phyloP scores from a whole-genome alignment of 768 basidiomycete genomes.

The Cystobasidiopsis lactophilus region DNA sequence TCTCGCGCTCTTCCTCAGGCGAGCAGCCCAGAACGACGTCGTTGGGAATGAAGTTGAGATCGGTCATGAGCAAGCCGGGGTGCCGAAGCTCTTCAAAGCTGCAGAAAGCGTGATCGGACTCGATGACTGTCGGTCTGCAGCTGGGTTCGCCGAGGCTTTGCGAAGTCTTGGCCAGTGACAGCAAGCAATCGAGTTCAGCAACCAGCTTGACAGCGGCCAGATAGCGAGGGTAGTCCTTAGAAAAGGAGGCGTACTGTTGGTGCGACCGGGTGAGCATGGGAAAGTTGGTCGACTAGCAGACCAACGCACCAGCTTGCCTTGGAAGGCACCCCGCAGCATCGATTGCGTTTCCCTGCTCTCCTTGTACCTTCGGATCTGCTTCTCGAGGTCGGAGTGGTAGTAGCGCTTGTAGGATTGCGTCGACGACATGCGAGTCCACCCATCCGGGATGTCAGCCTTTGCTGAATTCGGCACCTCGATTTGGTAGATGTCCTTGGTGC shows the following conservation, averaged over 20 bases:
- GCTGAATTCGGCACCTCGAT: slow-evolving; percentile 13
- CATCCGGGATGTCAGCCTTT: slow-evolving; percentile 38
- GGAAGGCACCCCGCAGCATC: slow-evolving; percentile 58
- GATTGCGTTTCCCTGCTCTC: slow-evolving; percentile 72
- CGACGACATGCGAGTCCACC: slow-evolving; percentile 47
- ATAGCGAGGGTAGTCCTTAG: slow-evolving; percentile 48
- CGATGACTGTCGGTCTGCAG: slow-evolving; percentile 76
- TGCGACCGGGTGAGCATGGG: background rate
- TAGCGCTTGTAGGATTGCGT: slow-evolving; percentile 50
- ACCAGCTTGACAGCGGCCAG: slow-evolving; percentile 60
- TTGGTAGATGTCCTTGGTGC: slow-evolving; percentile 21
- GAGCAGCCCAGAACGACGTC: slow-evolving; percentile 64
- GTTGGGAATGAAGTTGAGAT: slow-evolving; percentile 67
- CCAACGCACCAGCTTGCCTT: slow-evolving; percentile 30
- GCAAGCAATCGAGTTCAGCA: slow-evolving; percentile 87
- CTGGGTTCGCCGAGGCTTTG: slow-evolving; percentile 72
- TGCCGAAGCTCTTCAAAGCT: slow-evolving; percentile 81
- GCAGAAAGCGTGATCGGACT: slow-evolving; percentile 52
- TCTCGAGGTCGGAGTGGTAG: slow-evolving; percentile 46
- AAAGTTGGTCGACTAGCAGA: background rate
- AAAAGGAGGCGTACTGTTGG: slow-evolving; percentile 62
- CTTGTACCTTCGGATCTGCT: slow-evolving; percentile 57
- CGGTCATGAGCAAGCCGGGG: slow-evolving; percentile 41
- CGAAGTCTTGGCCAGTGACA: slow-evolving; percentile 75
- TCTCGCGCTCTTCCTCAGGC: slow-evolving; percentile 33